Evolutionary conservation across 495 filamentous ascomycete genomes (phyloP).

Genomic region (Neurospora hispaniola): DNA sequence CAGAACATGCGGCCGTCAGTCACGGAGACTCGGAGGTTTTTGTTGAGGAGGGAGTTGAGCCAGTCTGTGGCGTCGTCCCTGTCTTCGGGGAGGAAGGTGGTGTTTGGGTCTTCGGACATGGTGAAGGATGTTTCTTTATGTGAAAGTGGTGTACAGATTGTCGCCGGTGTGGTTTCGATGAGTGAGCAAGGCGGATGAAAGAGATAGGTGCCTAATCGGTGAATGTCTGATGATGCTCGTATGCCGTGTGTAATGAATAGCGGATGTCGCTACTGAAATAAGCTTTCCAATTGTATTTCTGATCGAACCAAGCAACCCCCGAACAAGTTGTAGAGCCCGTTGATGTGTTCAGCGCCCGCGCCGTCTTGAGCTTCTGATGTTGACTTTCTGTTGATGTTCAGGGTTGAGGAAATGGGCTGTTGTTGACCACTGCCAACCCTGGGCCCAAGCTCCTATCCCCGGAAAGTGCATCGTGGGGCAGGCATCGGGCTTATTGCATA

Average conservation of each 20-base stretch:
- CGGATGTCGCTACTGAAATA: neutral
- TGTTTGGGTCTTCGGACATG: slow-evolving; percentile 4
- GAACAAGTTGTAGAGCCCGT: neutral
- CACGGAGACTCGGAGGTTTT: slow-evolving; percentile 66
- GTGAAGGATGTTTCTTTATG: neutral
- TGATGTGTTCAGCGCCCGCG: neutral
- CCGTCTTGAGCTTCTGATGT: neutral
- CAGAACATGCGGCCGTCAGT: slow-evolving; percentile 82
- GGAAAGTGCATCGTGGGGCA: neutral
- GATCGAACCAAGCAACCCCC: too few relatives aligned
- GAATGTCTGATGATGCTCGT: neutral
- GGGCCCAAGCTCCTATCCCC: neutral
- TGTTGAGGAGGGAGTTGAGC: slow-evolving; percentile 47
- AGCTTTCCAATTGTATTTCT: too few relatives aligned
- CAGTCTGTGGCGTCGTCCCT: slow-evolving; percentile 29
- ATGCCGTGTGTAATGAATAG: neutral
- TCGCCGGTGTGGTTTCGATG: too few relatives aligned
- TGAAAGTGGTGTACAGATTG: too few relatives aligned
- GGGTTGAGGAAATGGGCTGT: neutral
- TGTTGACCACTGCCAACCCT: neutral
- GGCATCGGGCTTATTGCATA: neutral
- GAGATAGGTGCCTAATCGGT: neutral
- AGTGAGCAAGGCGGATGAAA: too few relatives aligned
- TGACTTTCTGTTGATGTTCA: neutral
- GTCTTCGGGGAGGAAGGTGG: slow-evolving; percentile 1